A percentile compares a stretch with the other conserved stretches of the same genome.
Evolutionary conservation across 179 eudicot genomes (phyloP).

Genomic region (Patellifolia procumbens): DNA sequence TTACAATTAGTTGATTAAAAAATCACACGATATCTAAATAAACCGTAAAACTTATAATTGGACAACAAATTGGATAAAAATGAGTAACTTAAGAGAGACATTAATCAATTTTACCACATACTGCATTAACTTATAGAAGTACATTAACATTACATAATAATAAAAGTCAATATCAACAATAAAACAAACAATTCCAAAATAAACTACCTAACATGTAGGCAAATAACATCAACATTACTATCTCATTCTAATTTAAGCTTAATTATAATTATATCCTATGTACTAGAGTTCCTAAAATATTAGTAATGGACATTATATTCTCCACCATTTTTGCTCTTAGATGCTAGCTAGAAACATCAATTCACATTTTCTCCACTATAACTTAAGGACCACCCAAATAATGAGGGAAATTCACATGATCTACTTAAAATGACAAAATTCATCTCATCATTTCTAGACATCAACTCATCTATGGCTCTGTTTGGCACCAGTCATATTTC

Average conservation of each 20-base stretch:
- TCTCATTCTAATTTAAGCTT: not conserved
- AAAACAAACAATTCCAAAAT: not conserved
- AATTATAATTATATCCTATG: not conserved
- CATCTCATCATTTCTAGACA: conserved; percentile 6
- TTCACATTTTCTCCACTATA: conserved; percentile 10
- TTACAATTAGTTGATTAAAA: too few relatives aligned
- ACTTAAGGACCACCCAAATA: conserved; percentile 15
- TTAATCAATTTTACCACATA: too few relatives aligned
- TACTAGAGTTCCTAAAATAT: not conserved
- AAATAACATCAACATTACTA: not conserved
- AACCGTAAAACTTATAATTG: too few relatives aligned
- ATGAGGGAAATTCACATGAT: conserved; percentile 24
- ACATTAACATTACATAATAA: not conserved
- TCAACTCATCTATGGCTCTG: not conserved
- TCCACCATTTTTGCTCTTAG: not conserved
- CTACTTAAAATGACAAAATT: conserved; percentile 5
- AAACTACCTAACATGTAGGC: conserved; percentile 12
- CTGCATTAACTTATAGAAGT: too few relatives aligned
- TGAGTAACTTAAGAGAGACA: too few relatives aligned
- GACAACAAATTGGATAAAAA: too few relatives aligned
- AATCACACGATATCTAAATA: too few relatives aligned
- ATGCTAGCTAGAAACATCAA: conserved; percentile 29
- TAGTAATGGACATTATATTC: not conserved
- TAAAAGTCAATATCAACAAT: not conserved
- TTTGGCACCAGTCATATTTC: conserved; percentile 16